Base-by-base conservation (phyloP, 1,139 yeast species). In the Lodderomyces parapsilosis region DNA sequence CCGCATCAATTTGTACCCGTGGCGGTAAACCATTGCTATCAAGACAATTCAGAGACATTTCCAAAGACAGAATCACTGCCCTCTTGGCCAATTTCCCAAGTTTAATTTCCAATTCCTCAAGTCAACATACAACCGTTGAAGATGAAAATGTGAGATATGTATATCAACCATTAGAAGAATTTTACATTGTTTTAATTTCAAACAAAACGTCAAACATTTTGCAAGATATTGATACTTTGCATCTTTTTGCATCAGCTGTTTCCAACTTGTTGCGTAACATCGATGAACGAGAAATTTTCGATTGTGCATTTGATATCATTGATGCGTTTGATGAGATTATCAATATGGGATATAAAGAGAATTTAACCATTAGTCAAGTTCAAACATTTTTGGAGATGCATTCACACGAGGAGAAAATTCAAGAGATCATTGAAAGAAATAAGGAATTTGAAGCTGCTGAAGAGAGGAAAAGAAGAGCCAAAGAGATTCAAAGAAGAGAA, bases 361-460 rank as follows among this genome's bases (percentile, higher is more conserved):
- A 89, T 63, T 72, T 93, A 54, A 81, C 94, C 1, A 63, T 86
- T 53, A 67, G 83, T 44, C 99, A 93, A 70, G 89, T 94, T 51
- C 83, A 81, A 63, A 87, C 95, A 13, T 93, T 88, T 68, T 74
- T 94, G 67, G 94, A 90, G 62, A 93, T 94, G 99, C 98, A 94
- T 66, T 86, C 96, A 33, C 98, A 93, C 60, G 99, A 94, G 67
- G 99, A 94, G 68, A 91, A 89, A 73, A 91, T 94, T 58, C 98
- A 93, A 71, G 98, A 94, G 63, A 91, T 93, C 60, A 93, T 94
- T 57, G 98, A 93, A 66, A 83, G 95, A 62, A 93, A 93, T 69
- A 94, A 93, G 69, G 99, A 93, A 68, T 74, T 89, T 60, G 99
- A 93, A 66, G 99, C 99, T 36, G 85, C 90, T 41, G 99, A 93